A percentile compares a stretch with the other conserved stretches of the same genome.
phyloP scores from a whole-genome alignment of 2,329 filamentous ascomycete species.

The Hypoxylon sp. region DNA sequence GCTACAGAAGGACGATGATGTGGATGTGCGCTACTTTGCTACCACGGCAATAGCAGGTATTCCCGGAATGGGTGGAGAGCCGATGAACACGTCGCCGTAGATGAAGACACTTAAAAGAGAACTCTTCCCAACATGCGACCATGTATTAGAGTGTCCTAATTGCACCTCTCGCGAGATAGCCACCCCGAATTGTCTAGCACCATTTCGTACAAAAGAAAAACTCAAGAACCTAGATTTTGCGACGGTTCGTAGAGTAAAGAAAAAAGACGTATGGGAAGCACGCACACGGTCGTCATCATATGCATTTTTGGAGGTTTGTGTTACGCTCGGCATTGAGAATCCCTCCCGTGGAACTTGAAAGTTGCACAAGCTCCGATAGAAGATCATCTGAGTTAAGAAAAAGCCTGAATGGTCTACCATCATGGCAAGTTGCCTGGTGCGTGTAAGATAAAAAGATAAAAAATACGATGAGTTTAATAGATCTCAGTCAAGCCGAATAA shows the following conservation, averaged over 20 bases:
- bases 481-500: slow-evolving; percentile 60
- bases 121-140: slow-evolving; percentile 46
- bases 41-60: slow-evolving; percentile 83
- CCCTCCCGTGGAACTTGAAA: slow-evolving; percentile 26
- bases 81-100: slow-evolving; percentile 78
- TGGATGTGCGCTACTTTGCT: slow-evolving; percentile 98
- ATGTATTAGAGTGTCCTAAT: slow-evolving; percentile 46
- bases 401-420: slow-evolving; percentile 13
- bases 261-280: slow-evolving; percentile 42
- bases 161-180: slow-evolving; percentile 47
- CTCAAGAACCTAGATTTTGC: slow-evolving; percentile 34
- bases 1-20: slow-evolving; percentile 96
- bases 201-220: slow-evolving; percentile 43
- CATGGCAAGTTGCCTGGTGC: slow-evolving; percentile 24
- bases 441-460: slow-evolving; percentile 47
- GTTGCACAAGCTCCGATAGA: slow-evolving; percentile 37
- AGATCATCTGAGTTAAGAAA: slow-evolving; percentile 16
- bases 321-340: slow-evolving; percentile 33
- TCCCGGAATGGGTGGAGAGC: slow-evolving; percentile 67
- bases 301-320: slow-evolving; percentile 40
- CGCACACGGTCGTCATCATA: slow-evolving; percentile 35
- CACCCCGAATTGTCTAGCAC: slow-evolving; percentile 45
- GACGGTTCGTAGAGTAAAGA: slow-evolving; percentile 39
- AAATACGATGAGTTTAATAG: slow-evolving; percentile 66
- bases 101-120: slow-evolving; percentile 57